These are phyloP conservation scores for Ilex aquifolium DNA, from an alignment of 257 asterid genomes.

Conservation along the genomic window DNA sequence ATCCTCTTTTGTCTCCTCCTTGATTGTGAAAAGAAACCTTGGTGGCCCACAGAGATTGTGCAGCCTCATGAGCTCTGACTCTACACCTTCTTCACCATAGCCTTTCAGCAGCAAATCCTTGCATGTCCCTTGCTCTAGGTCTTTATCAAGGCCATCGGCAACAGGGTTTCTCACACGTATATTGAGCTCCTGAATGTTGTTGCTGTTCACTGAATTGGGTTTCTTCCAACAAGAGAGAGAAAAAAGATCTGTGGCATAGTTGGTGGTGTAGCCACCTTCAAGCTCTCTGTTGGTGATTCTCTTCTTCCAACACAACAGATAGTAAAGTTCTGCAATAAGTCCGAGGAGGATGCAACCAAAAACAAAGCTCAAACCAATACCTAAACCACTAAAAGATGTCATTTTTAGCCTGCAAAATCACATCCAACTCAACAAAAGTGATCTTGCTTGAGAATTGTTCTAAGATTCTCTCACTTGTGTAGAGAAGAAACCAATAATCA, in stretches of 20 bases:
- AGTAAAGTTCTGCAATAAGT: slow-evolving; percentile 61
- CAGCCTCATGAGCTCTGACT: slow-evolving; percentile 66
- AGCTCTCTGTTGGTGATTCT: slow-evolving; percentile 27
- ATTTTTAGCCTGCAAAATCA: slow-evolving; percentile 12
- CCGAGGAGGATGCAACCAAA: slow-evolving; percentile 74
- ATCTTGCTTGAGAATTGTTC: slow-evolving; percentile 8
- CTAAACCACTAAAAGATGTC: slow-evolving; percentile 71
- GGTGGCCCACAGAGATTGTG: slow-evolving; percentile 95
- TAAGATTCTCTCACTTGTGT: slow-evolving; percentile 14
- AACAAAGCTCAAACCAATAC: slow-evolving; percentile 63
- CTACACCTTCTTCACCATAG: slow-evolving; percentile 58
- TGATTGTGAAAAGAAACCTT: slow-evolving; percentile 82
- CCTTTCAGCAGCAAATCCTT: slow-evolving; percentile 33
- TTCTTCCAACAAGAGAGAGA: slow-evolving; percentile 48
- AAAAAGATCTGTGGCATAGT: slow-evolving; percentile 20
- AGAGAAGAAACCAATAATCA: not conserved
- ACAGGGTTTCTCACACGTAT: slow-evolving; percentile 23
- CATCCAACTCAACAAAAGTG: not conserved
- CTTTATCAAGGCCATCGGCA: slow-evolving; percentile 25
- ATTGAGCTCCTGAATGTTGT: slow-evolving; percentile 28
- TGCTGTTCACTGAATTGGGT: slow-evolving; percentile 18
- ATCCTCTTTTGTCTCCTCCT: slow-evolving; percentile 86
- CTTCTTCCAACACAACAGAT: slow-evolving; percentile 71
- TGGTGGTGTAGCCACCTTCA: slow-evolving; percentile 8
- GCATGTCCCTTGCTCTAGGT: slow-evolving; percentile 44